Base-by-base conservation (phyloP, 2,329 filamentous ascomycete species). In the Neonectria magnoliae region DNA sequence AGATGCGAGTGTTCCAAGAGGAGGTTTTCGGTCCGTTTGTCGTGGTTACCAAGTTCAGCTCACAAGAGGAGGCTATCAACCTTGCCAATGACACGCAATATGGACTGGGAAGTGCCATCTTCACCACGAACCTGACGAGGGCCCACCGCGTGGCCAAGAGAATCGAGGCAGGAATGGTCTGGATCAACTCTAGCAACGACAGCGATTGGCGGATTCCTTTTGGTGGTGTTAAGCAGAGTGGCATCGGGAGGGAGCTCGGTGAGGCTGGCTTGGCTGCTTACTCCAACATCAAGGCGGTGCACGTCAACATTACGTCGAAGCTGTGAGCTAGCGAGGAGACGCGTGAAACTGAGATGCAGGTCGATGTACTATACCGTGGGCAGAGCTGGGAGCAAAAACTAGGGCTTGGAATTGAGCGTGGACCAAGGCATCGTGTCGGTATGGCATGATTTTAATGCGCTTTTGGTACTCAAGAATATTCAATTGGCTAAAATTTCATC, bases 71-170 rank as follows among this genome's bases (percentile, higher is more conserved):
- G 36, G 82, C 81, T 0, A 71, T 84, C 18, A 54, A 42, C 11
- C 69, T 83, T 61, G 82, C 82, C 16, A 84, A 84, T 47, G 77
- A 89, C 72, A 86, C 85, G 0, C 85, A 83, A 1, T 91, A 90
- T 68, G 89, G 88, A 1, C 82, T 91, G 0, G 88, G 85, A 2
- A 84, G 85, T 9, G 85, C 88, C 0, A 77, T 92, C 2, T 91
- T 91, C 69, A 91, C 85, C 0, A 80, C 85, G 60, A 84, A 90
- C 71, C 80, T 91, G 55, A 83, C 80, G 59, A 77, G 78, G 29
- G 79, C 82, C 4, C 83, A 85, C 67, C 79, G 80, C 13, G 80
- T 84, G 0, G 82, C 86, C 5, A 84, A 84, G 64, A 83, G 84
- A 16, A 86, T 91, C 56, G 86, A 91, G 75, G 83, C 87, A 1